Conservation (phyloP, 2,329 filamentous ascomycete species). For the Taxawa tesnikishii region DNA sequence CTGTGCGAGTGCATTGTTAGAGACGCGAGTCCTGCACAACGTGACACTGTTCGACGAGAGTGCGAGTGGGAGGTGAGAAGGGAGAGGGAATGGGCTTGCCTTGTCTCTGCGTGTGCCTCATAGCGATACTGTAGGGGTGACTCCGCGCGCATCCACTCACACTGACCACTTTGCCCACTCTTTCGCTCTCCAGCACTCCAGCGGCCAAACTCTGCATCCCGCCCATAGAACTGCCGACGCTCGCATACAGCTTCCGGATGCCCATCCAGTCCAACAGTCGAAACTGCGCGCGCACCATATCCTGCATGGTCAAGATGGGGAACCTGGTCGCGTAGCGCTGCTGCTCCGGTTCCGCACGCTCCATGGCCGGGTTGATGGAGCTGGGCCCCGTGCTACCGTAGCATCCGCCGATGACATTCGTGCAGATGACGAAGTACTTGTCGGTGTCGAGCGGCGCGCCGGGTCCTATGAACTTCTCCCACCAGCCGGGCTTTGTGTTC, state of each 20-base stretch:
- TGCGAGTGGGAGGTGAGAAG: not conserved
- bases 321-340: conserved; percentile 87
- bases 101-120: conserved; percentile 95
- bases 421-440: conserved; percentile 89
- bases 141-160: conserved; percentile 90
- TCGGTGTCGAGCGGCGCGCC: conserved; percentile 75
- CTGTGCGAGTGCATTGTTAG: too few species aligned
- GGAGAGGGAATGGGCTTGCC: conserved; percentile 18
- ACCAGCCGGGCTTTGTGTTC: conserved; percentile 90
- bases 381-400: conserved; percentile 90
- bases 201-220: conserved; percentile 94
- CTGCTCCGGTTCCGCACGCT: conserved; percentile 47
- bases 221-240: conserved; percentile 93
- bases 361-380: conserved; percentile 57
- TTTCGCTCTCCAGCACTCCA: conserved; percentile 68
- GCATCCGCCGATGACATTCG: conserved; percentile 91
- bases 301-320: conserved; percentile 87
- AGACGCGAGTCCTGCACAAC: not conserved
- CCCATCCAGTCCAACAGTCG: conserved; percentile 68
- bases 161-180: conserved; percentile 71
- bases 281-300: conserved; percentile 97
- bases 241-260: conserved; percentile 72
- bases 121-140: conserved; percentile 96
- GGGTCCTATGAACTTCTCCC: conserved; percentile 96
- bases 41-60: not conserved